Base-by-base conservation (phyloP, 345 rosid genomes). In the Arabidopsis arenosa region DNA sequence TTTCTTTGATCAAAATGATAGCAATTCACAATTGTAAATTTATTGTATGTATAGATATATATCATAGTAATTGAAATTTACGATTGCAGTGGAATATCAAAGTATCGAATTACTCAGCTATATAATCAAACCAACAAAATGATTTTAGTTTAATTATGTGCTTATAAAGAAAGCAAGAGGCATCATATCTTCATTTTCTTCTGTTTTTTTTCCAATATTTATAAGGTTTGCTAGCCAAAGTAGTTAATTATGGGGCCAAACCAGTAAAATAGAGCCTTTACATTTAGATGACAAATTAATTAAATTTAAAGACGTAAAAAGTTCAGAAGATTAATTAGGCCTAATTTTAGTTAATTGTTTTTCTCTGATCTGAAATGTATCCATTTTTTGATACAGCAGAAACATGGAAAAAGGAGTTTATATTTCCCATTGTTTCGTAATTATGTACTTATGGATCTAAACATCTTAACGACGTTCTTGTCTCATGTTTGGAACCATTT, bases 401-500 rank as follows among this genome's bases (percentile, higher is more conserved):
- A 71, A 58, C 44, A 49, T 32, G 21, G 5, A n/a, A 47, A 57
- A 21, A 8, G 45, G 17, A 28, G 32, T 28, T 37, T 23, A 14
- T 13, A 21, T 37, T 33, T 45, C 15, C 4, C 9, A 7, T 45
- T 13, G 15, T 12, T 33, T 33, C 3, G 7, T 26, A 54, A 35
- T 60, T 47, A 28, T 2, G 10, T 57, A 17, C 17, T 39, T 39
- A 62, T 51, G 13, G 8, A 33, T 39, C 33, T 49, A 60, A 37
- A 48, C 47, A 60, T 51, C 33, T 40, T 52, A 53, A 53, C 37
- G 63, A 73, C 54, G 51, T 18, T 41, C 45, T 53, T 73, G 76
- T 41, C 55, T 63, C 55, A 17, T 63, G 41, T 30, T 40, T 52
- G 55, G 61, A 73, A 63, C 62, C 63, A 72, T 73, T 40, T 41